Evolutionary conservation across 352 stramenopile species (phyloP).

Genomic region (Pseudoperonospora humuli): DNA sequence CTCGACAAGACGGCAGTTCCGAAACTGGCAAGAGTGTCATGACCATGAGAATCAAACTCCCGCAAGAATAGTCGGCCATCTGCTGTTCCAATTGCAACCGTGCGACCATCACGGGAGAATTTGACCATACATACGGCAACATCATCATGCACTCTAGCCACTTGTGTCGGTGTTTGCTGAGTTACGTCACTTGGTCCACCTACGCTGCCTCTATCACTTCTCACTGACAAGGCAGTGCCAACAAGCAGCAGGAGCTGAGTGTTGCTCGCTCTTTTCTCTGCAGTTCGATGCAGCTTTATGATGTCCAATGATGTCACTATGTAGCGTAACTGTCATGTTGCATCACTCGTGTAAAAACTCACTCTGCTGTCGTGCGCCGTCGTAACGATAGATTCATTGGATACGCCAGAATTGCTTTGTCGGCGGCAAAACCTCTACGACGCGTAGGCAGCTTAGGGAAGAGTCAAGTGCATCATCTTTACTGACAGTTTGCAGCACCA

Average conservation of each 20-base stretch:
- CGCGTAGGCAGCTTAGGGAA: constrained; percentile 8
- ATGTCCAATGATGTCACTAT: constrained; percentile 33
- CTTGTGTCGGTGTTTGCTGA: neutral
- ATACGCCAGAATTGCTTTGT: constrained; percentile 19
- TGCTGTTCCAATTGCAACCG: constrained; percentile 33
- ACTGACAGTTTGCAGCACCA: constrained; percentile 27
- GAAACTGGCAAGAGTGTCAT: constrained; percentile 9
- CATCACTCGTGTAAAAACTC: constrained; percentile 24
- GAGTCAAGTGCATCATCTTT: constrained; percentile 1
- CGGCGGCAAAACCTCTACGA: constrained; percentile 32
- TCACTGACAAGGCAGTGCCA: constrained; percentile 24
- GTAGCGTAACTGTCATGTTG: constrained; percentile 25
- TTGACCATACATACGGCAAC: constrained; percentile 35
- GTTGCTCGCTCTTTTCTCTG: neutral
- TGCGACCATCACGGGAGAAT: constrained; percentile 26
- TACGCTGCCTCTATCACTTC: neutral
- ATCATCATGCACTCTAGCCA: constrained; percentile 18
- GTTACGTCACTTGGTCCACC: neutral
- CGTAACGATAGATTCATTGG: constrained; percentile 21
- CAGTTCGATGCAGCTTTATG: neutral
- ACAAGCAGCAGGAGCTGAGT: constrained; percentile 18
- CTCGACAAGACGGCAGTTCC: constrained; percentile 21
- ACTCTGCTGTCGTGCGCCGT: constrained; percentile 28
- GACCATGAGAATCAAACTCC: constrained; percentile 3
- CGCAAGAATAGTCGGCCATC: constrained; percentile 50